Conservation (phyloP, 2,329 filamentous ascomycete species). For the Ceratocystis lukuohia region DNA sequence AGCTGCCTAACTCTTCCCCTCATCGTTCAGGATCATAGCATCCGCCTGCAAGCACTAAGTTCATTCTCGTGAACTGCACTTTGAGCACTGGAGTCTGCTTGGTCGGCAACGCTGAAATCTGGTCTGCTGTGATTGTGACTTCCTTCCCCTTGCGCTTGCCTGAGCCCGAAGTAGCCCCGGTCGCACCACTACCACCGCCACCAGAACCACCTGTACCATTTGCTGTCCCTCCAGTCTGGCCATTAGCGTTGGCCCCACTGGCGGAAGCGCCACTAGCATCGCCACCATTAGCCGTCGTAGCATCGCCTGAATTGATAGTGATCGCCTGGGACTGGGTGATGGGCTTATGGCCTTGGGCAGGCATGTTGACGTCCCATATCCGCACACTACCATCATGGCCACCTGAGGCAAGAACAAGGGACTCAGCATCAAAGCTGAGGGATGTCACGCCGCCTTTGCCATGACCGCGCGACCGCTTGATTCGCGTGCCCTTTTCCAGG, state of each 20-base stretch:
- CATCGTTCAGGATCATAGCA: slow-evolving; percentile 39
- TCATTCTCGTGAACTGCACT: slow-evolving; percentile 89
- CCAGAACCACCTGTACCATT: slow-evolving; percentile 21
- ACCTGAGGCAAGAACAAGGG: slow-evolving; percentile 75
- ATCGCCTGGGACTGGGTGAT: slow-evolving; percentile 30
- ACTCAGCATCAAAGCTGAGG: slow-evolving; percentile 85
- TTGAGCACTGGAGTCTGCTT: slow-evolving; percentile 94
- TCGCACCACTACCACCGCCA: slow-evolving; percentile 22
- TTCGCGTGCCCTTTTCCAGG: slow-evolving; percentile 66
- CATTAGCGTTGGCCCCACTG: slow-evolving; percentile 31
- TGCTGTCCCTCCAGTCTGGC: slow-evolving; percentile 25
- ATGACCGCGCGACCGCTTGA: slow-evolving; percentile 90
- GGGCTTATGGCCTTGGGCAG: slow-evolving; percentile 51
- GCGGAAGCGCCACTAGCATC: slow-evolving; percentile 25
- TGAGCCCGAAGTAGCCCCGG: slow-evolving; percentile 24
- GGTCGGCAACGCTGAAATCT: slow-evolving; percentile 87
- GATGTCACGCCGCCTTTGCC: slow-evolving; percentile 89
- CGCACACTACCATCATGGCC: slow-evolving; percentile 87
- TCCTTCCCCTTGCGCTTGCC: slow-evolving; percentile 75
- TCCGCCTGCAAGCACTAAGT: slow-evolving; percentile 76
- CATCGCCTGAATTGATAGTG: slow-evolving; percentile 17
- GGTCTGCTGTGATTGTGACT: slow-evolving; percentile 77
- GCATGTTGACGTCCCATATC: slow-evolving; percentile 77
- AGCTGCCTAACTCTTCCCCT: neutral
- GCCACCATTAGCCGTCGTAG: slow-evolving; percentile 14